phyloP scores from a whole-genome alignment of 352 stramenopile genomes.

The Blastocystis sp. region DNA sequence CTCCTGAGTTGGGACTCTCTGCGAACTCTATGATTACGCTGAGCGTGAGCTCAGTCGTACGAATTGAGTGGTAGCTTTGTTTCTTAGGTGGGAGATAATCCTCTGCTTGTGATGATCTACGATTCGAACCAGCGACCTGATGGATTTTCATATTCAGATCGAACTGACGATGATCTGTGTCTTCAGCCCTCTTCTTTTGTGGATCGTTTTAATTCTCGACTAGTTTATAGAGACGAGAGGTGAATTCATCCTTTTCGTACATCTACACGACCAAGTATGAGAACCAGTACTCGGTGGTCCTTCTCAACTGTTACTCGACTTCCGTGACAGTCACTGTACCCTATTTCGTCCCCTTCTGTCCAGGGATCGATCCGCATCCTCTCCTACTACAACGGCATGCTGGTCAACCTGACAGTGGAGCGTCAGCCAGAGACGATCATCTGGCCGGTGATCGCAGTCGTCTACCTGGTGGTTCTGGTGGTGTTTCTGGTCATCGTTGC shows the following conservation, averaged over 20 bases:
- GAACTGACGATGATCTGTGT: background rate
- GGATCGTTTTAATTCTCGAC: background rate
- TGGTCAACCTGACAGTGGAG: constrained; percentile 51
- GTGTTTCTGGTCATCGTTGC: constrained; percentile 9
- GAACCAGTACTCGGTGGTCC: constrained; percentile 44
- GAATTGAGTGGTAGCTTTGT: too few species aligned
- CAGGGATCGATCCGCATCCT: constrained; percentile 20
- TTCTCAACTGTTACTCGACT: constrained; percentile 31
- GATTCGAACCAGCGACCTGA: constrained; percentile 28
- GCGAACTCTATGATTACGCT: background rate
- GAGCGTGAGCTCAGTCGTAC: constrained; percentile 1
- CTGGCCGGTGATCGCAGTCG: background rate
- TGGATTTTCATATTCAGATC: constrained; percentile 50
- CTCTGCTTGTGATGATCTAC: constrained; percentile 39
- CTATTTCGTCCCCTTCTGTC: background rate
- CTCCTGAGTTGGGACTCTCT: constrained; percentile 7
- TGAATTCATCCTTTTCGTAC: background rate
- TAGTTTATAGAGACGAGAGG: background rate
- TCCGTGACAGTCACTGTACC: background rate
- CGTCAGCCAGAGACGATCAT: constrained; percentile 27
- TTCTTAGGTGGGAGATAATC: constrained; percentile 24
- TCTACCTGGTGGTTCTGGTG: constrained; percentile 19
- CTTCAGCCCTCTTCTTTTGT: constrained; percentile 39
- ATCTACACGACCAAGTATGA: constrained; percentile 4
- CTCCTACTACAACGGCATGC: constrained; percentile 20